Percentiles rank a stretch among this genome's conserved stretches.
phyloP scores from a whole-genome alignment of 2,329 filamentous ascomycete genomes.

The Aureobasidium subglaciale region DNA sequence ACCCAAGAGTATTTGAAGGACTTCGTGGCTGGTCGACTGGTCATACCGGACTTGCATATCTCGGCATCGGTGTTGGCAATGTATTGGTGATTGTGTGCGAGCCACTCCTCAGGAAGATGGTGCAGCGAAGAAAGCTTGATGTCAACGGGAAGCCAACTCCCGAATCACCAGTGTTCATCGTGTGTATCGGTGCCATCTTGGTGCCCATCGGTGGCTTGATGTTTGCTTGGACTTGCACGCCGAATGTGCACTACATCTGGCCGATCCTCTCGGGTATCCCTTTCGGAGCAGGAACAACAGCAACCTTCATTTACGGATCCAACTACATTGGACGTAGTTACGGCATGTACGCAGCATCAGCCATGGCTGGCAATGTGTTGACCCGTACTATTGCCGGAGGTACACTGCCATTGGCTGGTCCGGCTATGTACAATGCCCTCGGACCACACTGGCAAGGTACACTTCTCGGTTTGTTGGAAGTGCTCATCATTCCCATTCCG shows the following conservation, averaged over 20 bases:
- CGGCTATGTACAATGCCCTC: conserved; percentile 35
- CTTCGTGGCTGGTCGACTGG: conserved; percentile 42
- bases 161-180: conserved; percentile 31
- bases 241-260: conserved; percentile 6
- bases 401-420: conserved; percentile 32
- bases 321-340: conserved; percentile 55
- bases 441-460: conserved; percentile 30
- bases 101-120: not conserved
- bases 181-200: conserved; percentile 47
- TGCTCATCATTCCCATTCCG: conserved; percentile 33
- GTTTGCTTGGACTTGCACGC: conserved; percentile 29
- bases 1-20: conserved; percentile 45
- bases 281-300: conserved; percentile 8
- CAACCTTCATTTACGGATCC: conserved; percentile 42
- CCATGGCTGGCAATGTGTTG: conserved; percentile 36
- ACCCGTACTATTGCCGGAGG: conserved; percentile 35
- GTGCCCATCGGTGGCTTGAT: conserved; percentile 46
- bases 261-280: conserved; percentile 23
- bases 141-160: conserved; percentile 37
- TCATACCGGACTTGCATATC: conserved; percentile 41
- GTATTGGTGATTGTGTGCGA: conserved; percentile 34
- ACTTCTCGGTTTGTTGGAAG: conserved; percentile 28
- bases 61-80: conserved; percentile 40
- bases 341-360: conserved; percentile 45
- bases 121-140: conserved; percentile 36